phyloP scores from a whole-genome alignment of 371 early-diverging fungal species.

The Smittium culicis region DNA sequence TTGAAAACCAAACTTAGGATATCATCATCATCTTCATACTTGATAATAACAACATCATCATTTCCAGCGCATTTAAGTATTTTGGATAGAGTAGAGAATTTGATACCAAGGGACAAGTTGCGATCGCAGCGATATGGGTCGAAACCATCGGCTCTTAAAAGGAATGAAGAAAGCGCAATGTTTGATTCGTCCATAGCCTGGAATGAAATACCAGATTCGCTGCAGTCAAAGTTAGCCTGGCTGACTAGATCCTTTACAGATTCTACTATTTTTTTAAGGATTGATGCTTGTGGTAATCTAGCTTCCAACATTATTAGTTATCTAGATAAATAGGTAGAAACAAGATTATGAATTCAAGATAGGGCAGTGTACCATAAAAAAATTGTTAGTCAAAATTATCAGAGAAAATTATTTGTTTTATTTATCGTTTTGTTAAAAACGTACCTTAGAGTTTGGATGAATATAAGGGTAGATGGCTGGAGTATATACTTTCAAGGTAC shows the following conservation, averaged over 20 bases:
- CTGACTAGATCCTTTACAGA: slow-evolving; percentile 93
- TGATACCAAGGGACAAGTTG: slow-evolving; percentile 83
- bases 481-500: no score
- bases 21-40: slow-evolving; percentile 80
- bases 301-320: slow-evolving; percentile 77
- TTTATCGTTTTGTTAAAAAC: not conserved
- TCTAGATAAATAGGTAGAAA: not conserved
- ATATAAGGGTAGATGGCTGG: no score
- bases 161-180: slow-evolving; percentile 84
- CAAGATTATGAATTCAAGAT: not conserved
- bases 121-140: slow-evolving; percentile 93
- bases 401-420: not conserved
- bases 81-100: slow-evolving; percentile 72
- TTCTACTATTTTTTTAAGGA: slow-evolving; percentile 88
- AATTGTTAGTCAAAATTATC: not conserved
- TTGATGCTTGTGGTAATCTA: slow-evolving; percentile 50
- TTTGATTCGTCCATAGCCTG: slow-evolving; percentile 99
- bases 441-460: no score
- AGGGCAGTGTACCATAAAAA: not conserved
- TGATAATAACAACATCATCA: slow-evolving; percentile 81
- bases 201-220: slow-evolving; percentile 86
- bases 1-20: slow-evolving; percentile 72
- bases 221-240: slow-evolving; percentile 96
- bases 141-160: slow-evolving; percentile 79
- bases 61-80: slow-evolving; percentile 88